These are phyloP conservation scores for Pseudocercospora macadamiae DNA, from an alignment of 2,329 filamentous ascomycete species.

Conservation along the genomic window DNA sequence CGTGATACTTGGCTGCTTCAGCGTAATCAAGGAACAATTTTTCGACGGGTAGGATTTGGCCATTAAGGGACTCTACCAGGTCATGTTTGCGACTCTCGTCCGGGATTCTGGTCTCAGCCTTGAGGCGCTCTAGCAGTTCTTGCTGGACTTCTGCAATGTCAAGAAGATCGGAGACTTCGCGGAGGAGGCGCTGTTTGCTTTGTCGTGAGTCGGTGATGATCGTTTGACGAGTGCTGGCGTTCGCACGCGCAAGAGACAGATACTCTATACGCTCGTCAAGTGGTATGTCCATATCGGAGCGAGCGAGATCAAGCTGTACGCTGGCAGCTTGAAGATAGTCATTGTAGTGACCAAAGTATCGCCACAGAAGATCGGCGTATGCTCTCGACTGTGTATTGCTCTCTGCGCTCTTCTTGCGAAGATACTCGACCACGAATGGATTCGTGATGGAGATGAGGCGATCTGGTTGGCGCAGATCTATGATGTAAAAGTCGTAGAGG, in stretches of 20 bases:
- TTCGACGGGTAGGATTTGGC: slow-evolving; percentile 75
- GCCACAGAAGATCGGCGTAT: slow-evolving; percentile 89
- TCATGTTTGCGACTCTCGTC: slow-evolving; percentile 67
- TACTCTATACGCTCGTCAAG: slow-evolving; percentile 87
- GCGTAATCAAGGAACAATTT: slow-evolving; percentile 94
- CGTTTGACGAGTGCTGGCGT: slow-evolving; percentile 80
- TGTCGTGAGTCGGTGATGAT: slow-evolving; percentile 63
- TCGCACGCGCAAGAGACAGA: slow-evolving; percentile 86
- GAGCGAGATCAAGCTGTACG: slow-evolving; percentile 81
- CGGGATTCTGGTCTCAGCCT: slow-evolving; percentile 70
- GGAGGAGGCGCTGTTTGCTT: slow-evolving; percentile 79
- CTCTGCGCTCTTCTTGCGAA: slow-evolving; percentile 73
- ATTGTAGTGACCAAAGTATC: slow-evolving; percentile 83
- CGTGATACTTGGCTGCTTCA: slow-evolving; percentile 89
- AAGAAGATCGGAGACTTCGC: slow-evolving; percentile 81
- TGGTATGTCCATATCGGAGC: slow-evolving; percentile 76
- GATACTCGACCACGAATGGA: slow-evolving; percentile 81
- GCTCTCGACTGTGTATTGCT: slow-evolving; percentile 55
- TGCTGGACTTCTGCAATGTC: slow-evolving; percentile 96
- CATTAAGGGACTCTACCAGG: slow-evolving; percentile 61
- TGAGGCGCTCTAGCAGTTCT: slow-evolving; percentile 79
- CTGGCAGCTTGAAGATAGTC: slow-evolving; percentile 84
- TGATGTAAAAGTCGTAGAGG: slow-evolving; percentile 97
- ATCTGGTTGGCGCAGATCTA: slow-evolving; percentile 76
- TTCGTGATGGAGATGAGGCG: slow-evolving; percentile 84